phyloP scores from a whole-genome alignment of 2,329 filamentous ascomycete genomes.

The Pestalotiopsis sp. region DNA sequence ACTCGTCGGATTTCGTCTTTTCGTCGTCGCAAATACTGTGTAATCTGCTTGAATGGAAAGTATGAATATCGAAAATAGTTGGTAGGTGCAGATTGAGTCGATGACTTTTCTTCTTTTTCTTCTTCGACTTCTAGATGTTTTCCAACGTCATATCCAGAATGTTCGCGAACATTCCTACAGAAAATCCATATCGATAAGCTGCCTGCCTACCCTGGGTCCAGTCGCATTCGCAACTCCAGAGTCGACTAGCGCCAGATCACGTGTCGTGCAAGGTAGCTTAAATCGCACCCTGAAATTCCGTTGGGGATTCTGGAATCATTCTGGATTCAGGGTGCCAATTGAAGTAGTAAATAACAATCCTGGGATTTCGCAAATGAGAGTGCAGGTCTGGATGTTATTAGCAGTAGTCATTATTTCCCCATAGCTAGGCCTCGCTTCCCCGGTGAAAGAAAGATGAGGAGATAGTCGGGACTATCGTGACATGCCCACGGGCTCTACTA shows the following conservation, averaged over 20 bases:
- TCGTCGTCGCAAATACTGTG: not conserved
- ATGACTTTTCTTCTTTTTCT: not conserved
- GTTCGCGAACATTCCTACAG: conserved; percentile 9
- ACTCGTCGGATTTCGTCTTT: not conserved
- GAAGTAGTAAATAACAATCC: not conserved
- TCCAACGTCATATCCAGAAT: conserved; percentile 3
- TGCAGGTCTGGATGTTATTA: not conserved
- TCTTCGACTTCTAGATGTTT: not conserved
- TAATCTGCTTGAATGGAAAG: not conserved
- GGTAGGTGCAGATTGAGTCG: not conserved
- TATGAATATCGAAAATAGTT: not conserved
- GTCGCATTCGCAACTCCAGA: not conserved
- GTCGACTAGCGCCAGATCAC: conserved; percentile 8
- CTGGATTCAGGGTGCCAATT: not conserved
- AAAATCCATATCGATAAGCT: conserved; percentile 9
- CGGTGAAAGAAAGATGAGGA: not conserved
- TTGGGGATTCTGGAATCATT: not conserved
- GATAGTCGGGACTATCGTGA: not conserved
- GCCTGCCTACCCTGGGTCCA: not conserved
- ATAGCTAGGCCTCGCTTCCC: not conserved
- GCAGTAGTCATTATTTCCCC: not conserved
- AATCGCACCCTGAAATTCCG: not conserved
- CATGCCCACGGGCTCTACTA: not conserved
- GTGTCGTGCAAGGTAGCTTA: conserved; percentile 1
- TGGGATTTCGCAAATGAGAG: not conserved